Evolutionary conservation across 2,329 filamentous ascomycete species (phyloP).

Genomic region (Exophiala xenobiotica): DNA sequence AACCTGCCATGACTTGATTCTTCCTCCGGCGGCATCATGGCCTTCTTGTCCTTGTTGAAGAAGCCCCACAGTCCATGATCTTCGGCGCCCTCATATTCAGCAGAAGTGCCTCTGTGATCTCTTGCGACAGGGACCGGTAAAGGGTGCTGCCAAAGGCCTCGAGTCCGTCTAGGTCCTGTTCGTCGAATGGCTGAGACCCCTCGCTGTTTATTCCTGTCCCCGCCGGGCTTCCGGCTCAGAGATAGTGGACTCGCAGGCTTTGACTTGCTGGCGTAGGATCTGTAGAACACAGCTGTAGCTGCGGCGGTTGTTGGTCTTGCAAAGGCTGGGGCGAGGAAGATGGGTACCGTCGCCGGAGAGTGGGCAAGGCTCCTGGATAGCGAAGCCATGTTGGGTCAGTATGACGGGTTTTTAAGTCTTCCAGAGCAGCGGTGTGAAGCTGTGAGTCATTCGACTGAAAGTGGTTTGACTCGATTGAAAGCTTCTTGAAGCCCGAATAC

Average conservation of each 20-base stretch:
- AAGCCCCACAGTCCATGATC: slow-evolving; percentile 92
- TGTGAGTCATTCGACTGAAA: not conserved
- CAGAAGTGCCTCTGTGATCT: slow-evolving; percentile 52
- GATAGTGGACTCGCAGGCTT: slow-evolving; percentile 34
- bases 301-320: slow-evolving; percentile 13
- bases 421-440: not conserved
- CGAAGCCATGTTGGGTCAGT: slow-evolving; percentile 14
- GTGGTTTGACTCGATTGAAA: not conserved
- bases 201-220: slow-evolving; percentile 76
- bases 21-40: slow-evolving; percentile 71
- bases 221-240: slow-evolving; percentile 56
- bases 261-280: slow-evolving; percentile 25
- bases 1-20: slow-evolving; percentile 64
- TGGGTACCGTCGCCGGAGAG: slow-evolving; percentile 30
- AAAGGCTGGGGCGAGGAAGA: slow-evolving; percentile 45
- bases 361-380: slow-evolving; percentile 5
- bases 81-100: slow-evolving; percentile 56
- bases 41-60: slow-evolving; percentile 69
- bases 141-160: slow-evolving; percentile 68
- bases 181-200: slow-evolving; percentile 79
- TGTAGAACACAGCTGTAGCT: slow-evolving; percentile 23
- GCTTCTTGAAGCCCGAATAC: not conserved
- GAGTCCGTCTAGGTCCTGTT: slow-evolving; percentile 70
- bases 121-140: slow-evolving; percentile 68
- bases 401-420: not conserved